Evolutionary conservation across 305 asterid genomes (phyloP).

Genomic region (Fraxinus sp.): DNA sequence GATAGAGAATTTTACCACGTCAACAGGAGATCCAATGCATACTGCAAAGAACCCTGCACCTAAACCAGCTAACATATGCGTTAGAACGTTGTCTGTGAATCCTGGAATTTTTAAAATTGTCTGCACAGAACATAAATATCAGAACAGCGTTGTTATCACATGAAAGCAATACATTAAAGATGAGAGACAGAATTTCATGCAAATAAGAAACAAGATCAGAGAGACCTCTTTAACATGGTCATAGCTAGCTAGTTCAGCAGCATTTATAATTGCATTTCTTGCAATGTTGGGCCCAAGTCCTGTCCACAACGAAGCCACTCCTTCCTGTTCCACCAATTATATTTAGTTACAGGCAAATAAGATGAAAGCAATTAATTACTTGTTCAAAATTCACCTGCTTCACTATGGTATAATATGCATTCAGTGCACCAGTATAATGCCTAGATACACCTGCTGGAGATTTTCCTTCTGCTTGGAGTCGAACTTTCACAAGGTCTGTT

Average conservation of each 20-base stretch:
- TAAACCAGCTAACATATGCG: slow-evolving; percentile 83
- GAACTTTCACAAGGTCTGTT: slow-evolving; percentile 60
- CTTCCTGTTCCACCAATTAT: slow-evolving; percentile 65
- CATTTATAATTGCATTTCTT: slow-evolving; percentile 81
- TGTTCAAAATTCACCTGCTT: slow-evolving; percentile 55
- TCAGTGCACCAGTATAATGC: slow-evolving; percentile 52
- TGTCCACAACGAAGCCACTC: slow-evolving; percentile 88
- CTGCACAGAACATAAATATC: slow-evolving; percentile 44
- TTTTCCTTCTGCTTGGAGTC: slow-evolving; percentile 67
- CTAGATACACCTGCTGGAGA: slow-evolving; percentile 46
- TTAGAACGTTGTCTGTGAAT: slow-evolving; percentile 67
- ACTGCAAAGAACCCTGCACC: slow-evolving; percentile 98
- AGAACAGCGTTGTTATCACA: slow-evolving; percentile 27
- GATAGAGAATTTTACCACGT: slow-evolving; percentile 58
- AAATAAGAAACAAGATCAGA: neutral
- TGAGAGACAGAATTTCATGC: slow-evolving; percentile 15
- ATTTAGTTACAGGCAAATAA: slow-evolving; percentile 30
- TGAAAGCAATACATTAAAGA: neutral
- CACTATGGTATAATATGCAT: slow-evolving; percentile 58
- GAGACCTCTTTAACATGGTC: slow-evolving; percentile 86
- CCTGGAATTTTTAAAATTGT: slow-evolving; percentile 68
- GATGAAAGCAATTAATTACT: slow-evolving; percentile 21
- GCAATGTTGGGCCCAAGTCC: slow-evolving; percentile 94
- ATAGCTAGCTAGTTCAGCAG: slow-evolving; percentile 92
- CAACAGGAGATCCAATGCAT: slow-evolving; percentile 89